These are phyloP conservation scores for Goniomonas avonlea DNA, from an alignment of 78 protist genomes.

Conservation along the genomic window DNA sequence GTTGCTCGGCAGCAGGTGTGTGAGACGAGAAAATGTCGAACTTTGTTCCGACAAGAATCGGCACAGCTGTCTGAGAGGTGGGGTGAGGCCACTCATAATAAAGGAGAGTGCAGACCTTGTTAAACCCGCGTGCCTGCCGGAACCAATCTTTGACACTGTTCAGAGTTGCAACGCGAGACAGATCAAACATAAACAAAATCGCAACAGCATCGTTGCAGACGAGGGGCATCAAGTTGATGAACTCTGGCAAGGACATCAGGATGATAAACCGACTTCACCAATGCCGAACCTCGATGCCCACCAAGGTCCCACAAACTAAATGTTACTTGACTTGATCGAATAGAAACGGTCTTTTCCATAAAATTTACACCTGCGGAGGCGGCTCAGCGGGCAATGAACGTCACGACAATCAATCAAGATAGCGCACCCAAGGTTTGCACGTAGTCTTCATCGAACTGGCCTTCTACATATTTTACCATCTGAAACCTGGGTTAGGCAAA, in stretches of 20 bases:
- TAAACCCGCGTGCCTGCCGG: conserved; percentile 84
- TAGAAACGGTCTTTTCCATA: conserved; percentile 84
- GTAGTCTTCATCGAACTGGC: conserved; percentile 86
- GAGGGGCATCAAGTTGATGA: conserved; percentile 89
- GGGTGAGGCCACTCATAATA: neutral
- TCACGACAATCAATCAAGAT: neutral
- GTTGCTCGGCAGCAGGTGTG: conserved; percentile 74
- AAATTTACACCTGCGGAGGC: conserved; percentile 88
- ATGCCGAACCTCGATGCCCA: conserved; percentile 56
- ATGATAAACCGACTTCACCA: too few species aligned
- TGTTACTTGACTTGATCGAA: conserved; percentile 79
- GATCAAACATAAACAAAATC: conserved; percentile 92
- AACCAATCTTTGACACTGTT: conserved; percentile 87
- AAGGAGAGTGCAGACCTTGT: conserved; percentile 48
- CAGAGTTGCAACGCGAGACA: conserved; percentile 81
- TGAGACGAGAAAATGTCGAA: conserved; percentile 71
- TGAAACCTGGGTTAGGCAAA: too few species aligned
- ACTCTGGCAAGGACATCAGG: too few species aligned
- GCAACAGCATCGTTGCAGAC: conserved; percentile 94
- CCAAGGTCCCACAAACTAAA: conserved; percentile 95
- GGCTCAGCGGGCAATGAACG: neutral
- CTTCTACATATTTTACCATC: conserved; percentile 94
- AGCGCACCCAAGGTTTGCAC: conserved; percentile 79
- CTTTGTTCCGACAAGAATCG: conserved; percentile 89
- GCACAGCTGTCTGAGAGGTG: conserved; percentile 64